These are phyloP conservation scores for Luffa aegyptiaca DNA, from an alignment of 306 rosid genomes.

Conservation along the genomic window DNA sequence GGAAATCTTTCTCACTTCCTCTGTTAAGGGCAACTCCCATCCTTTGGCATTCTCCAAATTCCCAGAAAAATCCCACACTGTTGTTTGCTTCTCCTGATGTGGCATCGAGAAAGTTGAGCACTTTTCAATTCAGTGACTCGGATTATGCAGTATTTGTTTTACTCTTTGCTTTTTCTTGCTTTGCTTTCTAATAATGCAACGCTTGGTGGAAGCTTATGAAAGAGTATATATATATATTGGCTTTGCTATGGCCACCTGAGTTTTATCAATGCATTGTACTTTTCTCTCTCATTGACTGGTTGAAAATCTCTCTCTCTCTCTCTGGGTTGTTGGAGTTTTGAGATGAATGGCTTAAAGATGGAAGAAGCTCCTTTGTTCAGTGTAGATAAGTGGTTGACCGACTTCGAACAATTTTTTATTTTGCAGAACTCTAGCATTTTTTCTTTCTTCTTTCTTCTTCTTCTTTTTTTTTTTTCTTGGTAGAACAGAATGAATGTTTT, in stretches of 20 bases:
- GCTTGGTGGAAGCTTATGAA: not conserved
- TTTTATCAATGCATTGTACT: not conserved
- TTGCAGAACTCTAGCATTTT: not conserved
- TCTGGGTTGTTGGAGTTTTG: not conserved
- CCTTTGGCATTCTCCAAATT: slow-evolving; percentile 74
- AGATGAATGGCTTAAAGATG: not conserved
- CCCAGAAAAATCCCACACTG: slow-evolving; percentile 19
- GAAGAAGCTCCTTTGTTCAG: not conserved
- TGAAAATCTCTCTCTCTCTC: not conserved
- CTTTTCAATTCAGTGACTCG: slow-evolving; percentile 8
- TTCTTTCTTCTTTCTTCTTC: no score
- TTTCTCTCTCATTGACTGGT: not conserved
- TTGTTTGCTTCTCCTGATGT: slow-evolving; percentile 6
- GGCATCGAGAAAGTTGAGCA: slow-evolving; percentile 13
- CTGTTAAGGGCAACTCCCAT: slow-evolving; percentile 82
- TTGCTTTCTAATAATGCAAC: not conserved
- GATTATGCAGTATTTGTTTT: not conserved
- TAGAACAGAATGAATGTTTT: no score
- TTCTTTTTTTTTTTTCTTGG: no score
- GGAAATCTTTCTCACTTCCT: slow-evolving; percentile 15
- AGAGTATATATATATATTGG: not conserved
- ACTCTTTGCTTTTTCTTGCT: not conserved
- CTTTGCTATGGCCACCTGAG: not conserved
- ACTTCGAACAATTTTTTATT: no score
- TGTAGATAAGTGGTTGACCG: not conserved